Conservation (phyloP, 2,329 filamentous ascomycete genomes). For the Tolypocladium tundrense region DNA sequence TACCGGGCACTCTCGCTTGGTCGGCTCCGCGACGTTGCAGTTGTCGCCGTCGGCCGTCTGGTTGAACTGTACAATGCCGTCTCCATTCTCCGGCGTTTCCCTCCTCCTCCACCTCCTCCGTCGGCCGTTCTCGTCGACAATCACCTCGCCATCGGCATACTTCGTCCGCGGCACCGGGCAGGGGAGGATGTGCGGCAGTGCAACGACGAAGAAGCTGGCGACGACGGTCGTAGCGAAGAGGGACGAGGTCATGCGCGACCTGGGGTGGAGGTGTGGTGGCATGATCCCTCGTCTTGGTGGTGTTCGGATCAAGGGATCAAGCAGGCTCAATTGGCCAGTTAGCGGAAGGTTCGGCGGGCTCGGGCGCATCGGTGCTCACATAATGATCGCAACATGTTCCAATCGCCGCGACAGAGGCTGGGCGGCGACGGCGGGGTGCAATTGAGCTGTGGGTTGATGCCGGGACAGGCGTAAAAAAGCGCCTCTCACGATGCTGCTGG, state of each 20-base stretch:
- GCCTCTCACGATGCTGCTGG: not conserved
- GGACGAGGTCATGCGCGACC: constrained; percentile 85
- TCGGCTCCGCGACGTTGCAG: constrained; percentile 25
- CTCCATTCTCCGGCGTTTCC: constrained; percentile 26
- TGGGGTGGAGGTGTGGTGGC: constrained; percentile 84
- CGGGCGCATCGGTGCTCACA: constrained; percentile 6
- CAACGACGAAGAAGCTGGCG: constrained; percentile 86
- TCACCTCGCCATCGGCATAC: constrained; percentile 58
- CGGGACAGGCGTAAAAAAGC: constrained; percentile 2
- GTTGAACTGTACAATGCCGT: constrained; percentile 39
- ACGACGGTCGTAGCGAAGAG: constrained; percentile 90
- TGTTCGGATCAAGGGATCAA: constrained; percentile 2
- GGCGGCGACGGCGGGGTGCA: not conserved
- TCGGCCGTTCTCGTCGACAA: constrained; percentile 34
- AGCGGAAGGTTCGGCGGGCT: not conserved
- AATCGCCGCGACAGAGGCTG: not conserved
- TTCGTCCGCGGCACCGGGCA: constrained; percentile 74
- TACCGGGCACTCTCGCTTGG: constrained; percentile 73
- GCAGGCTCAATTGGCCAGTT: not conserved
- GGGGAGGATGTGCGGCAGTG: constrained; percentile 78
- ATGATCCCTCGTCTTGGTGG: constrained; percentile 32
- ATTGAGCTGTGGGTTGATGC: not conserved
- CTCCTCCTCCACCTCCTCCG: constrained; percentile 33
- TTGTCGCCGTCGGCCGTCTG: constrained; percentile 25
- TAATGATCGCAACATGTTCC: constrained; percentile 10